Conservation (phyloP, 2,329 filamentous ascomycete species). For the Elsinoe perseae region DNA sequence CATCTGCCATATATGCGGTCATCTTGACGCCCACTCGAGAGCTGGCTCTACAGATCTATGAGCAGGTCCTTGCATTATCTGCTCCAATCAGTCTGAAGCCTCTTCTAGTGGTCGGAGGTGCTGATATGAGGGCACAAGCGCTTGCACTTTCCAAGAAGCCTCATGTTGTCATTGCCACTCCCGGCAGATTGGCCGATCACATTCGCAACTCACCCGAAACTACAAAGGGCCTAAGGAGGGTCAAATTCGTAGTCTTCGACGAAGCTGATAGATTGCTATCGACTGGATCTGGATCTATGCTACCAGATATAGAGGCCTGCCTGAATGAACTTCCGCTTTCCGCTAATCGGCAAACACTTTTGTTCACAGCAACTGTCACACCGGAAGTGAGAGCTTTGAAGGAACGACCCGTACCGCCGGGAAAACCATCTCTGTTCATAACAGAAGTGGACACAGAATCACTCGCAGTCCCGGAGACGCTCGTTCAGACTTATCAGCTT, state of each 20-base stretch:
- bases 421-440: slow-evolving; percentile 72
- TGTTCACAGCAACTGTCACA: slow-evolving; percentile 95
- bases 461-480: slow-evolving; percentile 69
- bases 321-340: slow-evolving; percentile 72
- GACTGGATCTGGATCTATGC: slow-evolving; percentile 72
- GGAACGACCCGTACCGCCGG: slow-evolving; percentile 60
- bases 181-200: slow-evolving; percentile 86
- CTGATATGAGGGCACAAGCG: slow-evolving; percentile 87
- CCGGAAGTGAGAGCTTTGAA: slow-evolving; percentile 84
- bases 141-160: slow-evolving; percentile 73
- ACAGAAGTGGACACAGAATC: slow-evolving; percentile 72
- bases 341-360: slow-evolving; percentile 74
- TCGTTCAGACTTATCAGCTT: slow-evolving; percentile 78
- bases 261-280: slow-evolving; percentile 87
- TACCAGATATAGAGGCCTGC: slow-evolving; percentile 88
- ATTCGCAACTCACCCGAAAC: slow-evolving; percentile 88
- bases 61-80: slow-evolving; percentile 91
- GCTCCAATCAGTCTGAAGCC: slow-evolving; percentile 80
- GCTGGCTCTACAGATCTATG: slow-evolving; percentile 89
- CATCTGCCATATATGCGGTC: slow-evolving; percentile 80
- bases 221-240: slow-evolving; percentile 67
- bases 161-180: slow-evolving; percentile 90
- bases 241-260: slow-evolving; percentile 83
- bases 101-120: slow-evolving; percentile 81
- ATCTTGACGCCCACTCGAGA: slow-evolving; percentile 87